Percentiles rank a stretch among this genome's conserved stretches.
Evolutionary conservation across 192 early-diverging fungal genomes (phyloP).

Genomic region (Linnemannia exigua): DNA sequence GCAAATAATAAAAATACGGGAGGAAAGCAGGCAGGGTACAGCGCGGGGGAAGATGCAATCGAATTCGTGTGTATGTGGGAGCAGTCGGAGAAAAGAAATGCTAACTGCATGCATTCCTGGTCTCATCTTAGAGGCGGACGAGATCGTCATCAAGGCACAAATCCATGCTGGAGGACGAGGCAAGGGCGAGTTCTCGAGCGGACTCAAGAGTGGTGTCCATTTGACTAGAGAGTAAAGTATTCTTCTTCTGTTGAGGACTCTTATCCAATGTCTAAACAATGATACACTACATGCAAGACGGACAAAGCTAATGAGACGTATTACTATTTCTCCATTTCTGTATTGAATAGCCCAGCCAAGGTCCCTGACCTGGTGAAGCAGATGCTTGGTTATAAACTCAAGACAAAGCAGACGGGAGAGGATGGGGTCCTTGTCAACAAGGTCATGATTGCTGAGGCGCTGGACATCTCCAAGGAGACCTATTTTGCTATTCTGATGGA

Average conservation of each 20-base stretch:
- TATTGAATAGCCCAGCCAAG: conserved; percentile 22
- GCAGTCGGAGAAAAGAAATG: not conserved
- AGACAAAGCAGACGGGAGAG: conserved; percentile 39
- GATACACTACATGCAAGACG: not conserved
- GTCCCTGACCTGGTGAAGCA: conserved; percentile 39
- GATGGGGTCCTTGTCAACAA: conserved; percentile 50
- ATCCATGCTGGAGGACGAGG: conserved; percentile 50
- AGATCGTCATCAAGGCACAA: conserved; percentile 55
- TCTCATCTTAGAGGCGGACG: conserved; percentile 25
- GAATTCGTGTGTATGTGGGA: not conserved
- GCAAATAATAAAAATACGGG: not conserved
- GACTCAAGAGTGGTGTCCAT: conserved; percentile 52
- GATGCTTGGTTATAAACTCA: conserved; percentile 53
- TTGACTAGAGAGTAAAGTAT: conserved; percentile 43
- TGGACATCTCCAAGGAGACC: conserved; percentile 50
- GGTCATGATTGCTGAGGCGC: conserved; percentile 49
- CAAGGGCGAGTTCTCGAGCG: conserved; percentile 51
- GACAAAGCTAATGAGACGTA: not conserved
- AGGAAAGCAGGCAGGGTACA: not conserved
- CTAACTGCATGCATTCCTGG: not conserved
- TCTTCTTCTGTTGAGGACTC: not conserved
- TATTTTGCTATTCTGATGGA: conserved; percentile 55
- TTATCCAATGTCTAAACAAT: too few relatives aligned
- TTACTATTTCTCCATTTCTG: not conserved
- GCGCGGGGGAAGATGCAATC: not conserved